phyloP scores from a whole-genome alignment of 2,329 filamentous ascomycete genomes.

The Ophiostoma sp. region DNA sequence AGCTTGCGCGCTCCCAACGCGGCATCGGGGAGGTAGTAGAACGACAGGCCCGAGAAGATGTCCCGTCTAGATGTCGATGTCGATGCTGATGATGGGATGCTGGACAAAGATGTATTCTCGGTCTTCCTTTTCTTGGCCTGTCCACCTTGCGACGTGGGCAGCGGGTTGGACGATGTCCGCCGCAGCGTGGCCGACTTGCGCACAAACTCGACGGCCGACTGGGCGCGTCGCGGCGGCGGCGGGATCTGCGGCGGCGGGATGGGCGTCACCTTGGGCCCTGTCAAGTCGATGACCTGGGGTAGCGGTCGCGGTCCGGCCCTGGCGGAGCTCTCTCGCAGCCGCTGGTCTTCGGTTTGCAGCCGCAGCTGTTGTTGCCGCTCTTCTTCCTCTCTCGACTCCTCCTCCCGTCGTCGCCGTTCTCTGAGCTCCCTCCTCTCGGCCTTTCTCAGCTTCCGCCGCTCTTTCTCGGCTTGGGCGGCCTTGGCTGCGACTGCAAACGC shows the following conservation, averaged over 20 bases:
- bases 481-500: conserved; percentile 28
- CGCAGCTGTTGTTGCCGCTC: not conserved
- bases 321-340: not conserved
- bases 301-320: not conserved
- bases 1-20: conserved; percentile 63
- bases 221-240: conserved; percentile 32
- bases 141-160: not conserved
- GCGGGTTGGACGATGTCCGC: conserved; percentile 19
- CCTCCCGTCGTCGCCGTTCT: not conserved
- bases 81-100: not conserved
- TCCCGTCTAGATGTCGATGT: not conserved
- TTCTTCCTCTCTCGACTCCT: not conserved
- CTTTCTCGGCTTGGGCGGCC: not conserved
- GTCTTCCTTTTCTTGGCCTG: conserved; percentile 42
- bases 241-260: not conserved
- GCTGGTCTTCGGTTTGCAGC: not conserved
- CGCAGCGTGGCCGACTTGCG: conserved; percentile 12
- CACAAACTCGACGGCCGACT: not conserved
- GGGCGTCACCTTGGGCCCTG: not conserved
- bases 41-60: conserved; percentile 56
- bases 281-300: not conserved
- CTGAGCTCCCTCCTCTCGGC: not conserved
- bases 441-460: not conserved
- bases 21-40: conserved; percentile 78
- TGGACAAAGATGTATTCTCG: not conserved